Evolutionary conservation across 768 basidiomycete species (phyloP), one percentile per base, ranked within the genome.

Genomic region (Mrakia blollopis): DNA sequence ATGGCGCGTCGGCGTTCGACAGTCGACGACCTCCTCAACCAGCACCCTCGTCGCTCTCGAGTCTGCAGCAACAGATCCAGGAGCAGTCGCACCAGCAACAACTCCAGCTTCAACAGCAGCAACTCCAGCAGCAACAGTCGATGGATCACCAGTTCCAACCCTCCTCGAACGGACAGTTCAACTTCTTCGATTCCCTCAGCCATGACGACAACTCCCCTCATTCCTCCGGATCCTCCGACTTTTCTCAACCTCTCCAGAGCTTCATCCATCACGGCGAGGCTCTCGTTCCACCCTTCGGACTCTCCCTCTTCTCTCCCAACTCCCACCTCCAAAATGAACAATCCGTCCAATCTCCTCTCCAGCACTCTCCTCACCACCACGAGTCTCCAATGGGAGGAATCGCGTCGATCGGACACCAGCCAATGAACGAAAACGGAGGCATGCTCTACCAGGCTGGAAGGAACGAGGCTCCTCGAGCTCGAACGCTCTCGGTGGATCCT

Each of bases 381-480:
- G 41, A 61, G 32, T 62, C 72, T 25, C 72, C 61, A 25, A 41
- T 62, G 39, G 72, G 72, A 25, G 61, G 72, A 23, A 39, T 61
- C n/a, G 60, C 23, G 7, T 39, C 57, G 11, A 44, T 73, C 60
- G 61, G 72, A 54, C 63, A 35, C 8, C 63, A 65, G 63, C 63
- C 63, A 16, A 10, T 62, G 18, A 62, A 63, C n/a, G 73, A 74
- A 18, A 44, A 30, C 39, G 73, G 60, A 41, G 73, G 73, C 25
- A 73, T 74, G 62, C 73, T 74, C 32, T 74, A 65, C 73, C 73
- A 65, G 62, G 14, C 62, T 23, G 44, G 44, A 32, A 62, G 44
- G 41, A 44, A 63, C 25, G 65, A 68, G 10, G 25, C 23, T n/a
- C 10, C 65, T 39, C 65, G 37, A n/a, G 35, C 65, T 14, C 65